Percentiles rank a stretch among this genome's conserved stretches.
Conservation (phyloP, 2,329 filamentous ascomycete species). For the Colletotrichum filicis region DNA sequence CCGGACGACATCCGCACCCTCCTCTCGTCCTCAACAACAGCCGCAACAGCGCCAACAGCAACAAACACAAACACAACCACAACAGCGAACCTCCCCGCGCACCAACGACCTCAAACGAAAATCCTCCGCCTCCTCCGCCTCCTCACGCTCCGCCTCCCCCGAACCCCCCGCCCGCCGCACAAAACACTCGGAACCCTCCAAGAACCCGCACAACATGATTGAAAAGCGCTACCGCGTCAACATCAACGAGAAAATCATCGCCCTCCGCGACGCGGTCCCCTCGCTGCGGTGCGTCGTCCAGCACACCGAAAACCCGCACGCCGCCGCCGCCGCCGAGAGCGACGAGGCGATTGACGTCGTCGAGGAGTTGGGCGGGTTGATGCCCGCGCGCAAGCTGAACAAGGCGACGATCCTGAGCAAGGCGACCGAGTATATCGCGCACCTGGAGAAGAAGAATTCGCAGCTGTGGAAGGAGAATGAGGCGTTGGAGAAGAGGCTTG, state of each 20-base stretch:
- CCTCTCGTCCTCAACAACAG: neutral
- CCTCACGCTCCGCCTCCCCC: constrained; percentile 53
- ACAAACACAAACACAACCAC: constrained; percentile 24
- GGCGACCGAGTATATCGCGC: constrained; percentile 50
- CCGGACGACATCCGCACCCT: neutral
- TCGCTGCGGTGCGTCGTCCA: constrained; percentile 52
- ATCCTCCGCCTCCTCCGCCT: constrained; percentile 43
- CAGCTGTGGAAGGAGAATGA: constrained; percentile 45
- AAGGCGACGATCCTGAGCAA: constrained; percentile 55
- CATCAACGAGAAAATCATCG: constrained; percentile 84
- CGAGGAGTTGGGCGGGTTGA: constrained; percentile 44
- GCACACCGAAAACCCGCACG: constrained; percentile 40
- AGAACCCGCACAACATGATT: constrained; percentile 87
- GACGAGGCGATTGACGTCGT: constrained; percentile 38
- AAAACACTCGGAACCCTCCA: constrained; percentile 62
- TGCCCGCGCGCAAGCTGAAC: constrained; percentile 52
- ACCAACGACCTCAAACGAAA: constrained; percentile 44
- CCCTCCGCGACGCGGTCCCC: constrained; percentile 76
- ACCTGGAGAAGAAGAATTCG: constrained; percentile 49
- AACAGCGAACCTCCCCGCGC: constrained; percentile 35
- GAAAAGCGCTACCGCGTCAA: constrained; percentile 88
- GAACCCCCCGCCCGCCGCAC: constrained; percentile 43
- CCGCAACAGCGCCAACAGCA: neutral
- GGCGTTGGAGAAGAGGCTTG: constrained; percentile 43
- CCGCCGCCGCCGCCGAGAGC: constrained; percentile 39